Conservation (phyloP, 1,139 yeast species). For the Suhomyces panamericanus region DNA sequence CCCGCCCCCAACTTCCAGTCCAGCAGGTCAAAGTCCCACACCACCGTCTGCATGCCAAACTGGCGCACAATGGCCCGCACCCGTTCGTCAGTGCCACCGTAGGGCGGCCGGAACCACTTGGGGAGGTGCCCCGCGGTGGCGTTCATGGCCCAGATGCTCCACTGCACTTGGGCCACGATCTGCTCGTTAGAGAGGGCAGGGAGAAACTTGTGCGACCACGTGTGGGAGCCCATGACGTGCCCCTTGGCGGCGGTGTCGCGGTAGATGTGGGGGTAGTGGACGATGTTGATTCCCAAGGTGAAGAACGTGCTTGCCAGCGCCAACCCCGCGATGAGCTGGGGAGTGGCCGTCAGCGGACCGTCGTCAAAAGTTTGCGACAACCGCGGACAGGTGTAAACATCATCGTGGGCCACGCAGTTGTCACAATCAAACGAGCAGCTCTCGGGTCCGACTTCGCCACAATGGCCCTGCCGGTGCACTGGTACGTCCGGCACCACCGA, state of each 20-base stretch:
- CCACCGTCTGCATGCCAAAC: slow-evolving; percentile 82
- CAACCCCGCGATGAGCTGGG: slow-evolving; percentile 54
- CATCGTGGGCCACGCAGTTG: slow-evolving; percentile 77
- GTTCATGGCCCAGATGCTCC: slow-evolving; percentile 99
- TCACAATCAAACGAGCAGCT: slow-evolving; percentile 86
- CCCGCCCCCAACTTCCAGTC: slow-evolving; percentile 73
- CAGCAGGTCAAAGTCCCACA: slow-evolving; percentile 91
- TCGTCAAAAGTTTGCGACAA: slow-evolving; percentile 92
- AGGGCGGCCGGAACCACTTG: slow-evolving; percentile 94
- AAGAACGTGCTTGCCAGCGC: slow-evolving; percentile 67
- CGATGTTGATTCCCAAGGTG: slow-evolving; percentile 79
- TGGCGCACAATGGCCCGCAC: slow-evolving; percentile 76
- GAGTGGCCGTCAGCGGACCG: slow-evolving; percentile 82
- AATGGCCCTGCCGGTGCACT: slow-evolving; percentile 58
- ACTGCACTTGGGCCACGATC: slow-evolving; percentile 83
- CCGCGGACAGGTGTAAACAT: slow-evolving; percentile 68
- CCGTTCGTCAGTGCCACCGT: slow-evolving; percentile 89
- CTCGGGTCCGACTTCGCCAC: slow-evolving; percentile 40
- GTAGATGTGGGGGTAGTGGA: slow-evolving; percentile 74
- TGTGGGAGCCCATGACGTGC: slow-evolving; percentile 83
- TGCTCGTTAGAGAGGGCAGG: slow-evolving; percentile 78
- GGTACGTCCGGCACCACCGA: slow-evolving; percentile 48
- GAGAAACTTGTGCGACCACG: slow-evolving; percentile 88
- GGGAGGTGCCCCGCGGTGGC: slow-evolving; percentile 91
- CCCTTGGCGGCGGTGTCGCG: slow-evolving; percentile 56